Evolutionary conservation across 2,329 filamentous ascomycete species (phyloP), one percentile per base, ranked within the genome.

Genomic region (Fusarium clavum): DNA sequence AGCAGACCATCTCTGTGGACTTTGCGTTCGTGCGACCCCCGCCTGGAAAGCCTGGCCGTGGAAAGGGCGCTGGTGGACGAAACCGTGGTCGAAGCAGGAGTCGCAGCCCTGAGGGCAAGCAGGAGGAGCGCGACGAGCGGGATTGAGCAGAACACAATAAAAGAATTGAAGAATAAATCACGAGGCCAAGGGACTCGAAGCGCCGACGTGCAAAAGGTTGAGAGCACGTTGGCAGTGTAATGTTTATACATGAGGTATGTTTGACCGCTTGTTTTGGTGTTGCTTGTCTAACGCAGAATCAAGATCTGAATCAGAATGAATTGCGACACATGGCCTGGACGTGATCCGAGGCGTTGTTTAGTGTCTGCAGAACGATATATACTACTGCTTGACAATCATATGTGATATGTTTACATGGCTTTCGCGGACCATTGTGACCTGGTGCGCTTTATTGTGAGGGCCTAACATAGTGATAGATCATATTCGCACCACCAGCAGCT

Each of bases 21-120:
- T 96, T 94, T 80, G 93, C 92, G 2, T 96, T 96, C 78, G 93
- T 96, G 63, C 85, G 93, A 51, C 93, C 93, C 61, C 92, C 92
- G 18, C 91, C 90, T 20, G 86, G 84, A 59, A 80, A 82, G 52
- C 79, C 78, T 5, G 81, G 79, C 2, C 76, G 79, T 3, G 81
- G 80, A 22, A 79, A 81, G 32, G 78, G 73, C 6, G 77, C 79
- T 5, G 81, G 81, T 16, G 79, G 81, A 5, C 77, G 84, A 34
- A 80, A 82, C 63, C 79, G 82, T 64, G 81, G 83, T 40, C 75
- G 86, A 58, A 85, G 83, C 68, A 81, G 86, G 47, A 87, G 85
- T 73, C 79, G 83, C 45, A 86, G 84, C 62, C 85, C 84, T 5
- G 82, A 77, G 8, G 80, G 73, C 14, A 81, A 80, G n/a, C 78